Evolutionary conservation across 164 flowering plant species (phyloP), one percentile per base, ranked within the genome.

Genomic region (Stephania yunnanensis): DNA sequence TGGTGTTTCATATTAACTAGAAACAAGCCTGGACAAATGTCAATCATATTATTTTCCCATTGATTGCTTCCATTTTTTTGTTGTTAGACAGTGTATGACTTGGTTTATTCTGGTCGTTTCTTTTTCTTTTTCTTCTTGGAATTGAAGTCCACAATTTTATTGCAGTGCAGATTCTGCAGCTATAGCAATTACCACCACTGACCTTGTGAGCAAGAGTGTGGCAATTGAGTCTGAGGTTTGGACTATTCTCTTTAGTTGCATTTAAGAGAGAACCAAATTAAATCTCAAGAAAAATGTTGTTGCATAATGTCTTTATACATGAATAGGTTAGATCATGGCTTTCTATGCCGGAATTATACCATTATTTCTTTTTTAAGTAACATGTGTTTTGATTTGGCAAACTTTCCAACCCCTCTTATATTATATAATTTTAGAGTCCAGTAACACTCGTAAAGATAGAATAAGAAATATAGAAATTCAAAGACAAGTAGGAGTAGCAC

Each of bases 161-260:
- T 72, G 79, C 93, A 95, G 98, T 82, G 97, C 92, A 81, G 94
- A 90, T 80, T 87, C 92, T 73, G 98, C 99, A 25, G 98, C 98
- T 53, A 89, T 93, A 50, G 99, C 98, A 55, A 95, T 95, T 78
- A 95, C 98, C 71, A 93, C 99, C 22, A 95, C 98, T 42, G 99
- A 95, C 79, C 95, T 95, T 61, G 99, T 93, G 36, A 93, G 94
- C 86, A 95, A 95, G 88, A 95, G 98, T 83, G 94, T 95, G 67
- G 98, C 99, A 17, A 73, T 91, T 76, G 93, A 92, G 78, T 80
- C 86, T 42, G 81, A 91, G 95, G 98, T 93, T 65, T 72, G 79
- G 48, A 22, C 17, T 4, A 58, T 13, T 58, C 20, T 52, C 10
- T 61, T 10, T 6, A 8, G 8, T 0, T 31, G n/a, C 70, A 17